A percentile compares a stretch with the other conserved stretches of the same genome.
Conservation (phyloP, 2,329 filamentous ascomycete species). For the Colletotrichum sp. region DNA sequence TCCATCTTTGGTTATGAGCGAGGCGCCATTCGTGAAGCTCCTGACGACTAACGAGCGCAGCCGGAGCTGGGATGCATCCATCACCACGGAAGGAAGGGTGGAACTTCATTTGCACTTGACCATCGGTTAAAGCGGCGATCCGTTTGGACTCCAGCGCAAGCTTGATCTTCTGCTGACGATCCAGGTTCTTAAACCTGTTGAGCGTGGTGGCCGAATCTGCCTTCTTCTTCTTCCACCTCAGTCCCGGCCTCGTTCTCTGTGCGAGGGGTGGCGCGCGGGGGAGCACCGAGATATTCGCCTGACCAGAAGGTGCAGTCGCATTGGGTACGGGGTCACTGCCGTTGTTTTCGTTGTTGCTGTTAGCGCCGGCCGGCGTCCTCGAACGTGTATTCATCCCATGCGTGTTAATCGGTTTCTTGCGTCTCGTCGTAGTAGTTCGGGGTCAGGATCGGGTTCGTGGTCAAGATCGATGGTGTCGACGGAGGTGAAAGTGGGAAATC, state of each 20-base stretch:
- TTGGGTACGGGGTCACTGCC: background rate
- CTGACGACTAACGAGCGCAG: background rate
- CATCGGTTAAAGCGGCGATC: background rate
- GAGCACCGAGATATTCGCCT: too few relatives aligned
- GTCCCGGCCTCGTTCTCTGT: background rate
- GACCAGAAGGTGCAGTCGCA: too few relatives aligned
- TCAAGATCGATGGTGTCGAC: background rate
- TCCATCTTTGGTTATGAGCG: background rate
- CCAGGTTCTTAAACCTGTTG: background rate
- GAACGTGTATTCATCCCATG: background rate
- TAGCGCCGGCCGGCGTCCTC: background rate
- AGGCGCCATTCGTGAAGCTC: background rate
- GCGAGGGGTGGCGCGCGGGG: too few relatives aligned
- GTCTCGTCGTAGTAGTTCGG: background rate
- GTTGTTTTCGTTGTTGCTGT: background rate
- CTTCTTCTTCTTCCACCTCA: background rate
- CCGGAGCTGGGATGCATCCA: background rate
- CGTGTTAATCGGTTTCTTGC: background rate
- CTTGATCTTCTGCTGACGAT: background rate
- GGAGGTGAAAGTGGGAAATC: background rate
- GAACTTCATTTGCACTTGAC: fast-evolving
- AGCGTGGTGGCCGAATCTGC: background rate
- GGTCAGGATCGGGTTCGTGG: background rate
- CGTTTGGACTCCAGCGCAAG: background rate
- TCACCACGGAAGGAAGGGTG: background rate